Evolutionary conservation across 805 yeast species (phyloP).

Genomic region (Kodamaea hsintzibuensis): DNA sequence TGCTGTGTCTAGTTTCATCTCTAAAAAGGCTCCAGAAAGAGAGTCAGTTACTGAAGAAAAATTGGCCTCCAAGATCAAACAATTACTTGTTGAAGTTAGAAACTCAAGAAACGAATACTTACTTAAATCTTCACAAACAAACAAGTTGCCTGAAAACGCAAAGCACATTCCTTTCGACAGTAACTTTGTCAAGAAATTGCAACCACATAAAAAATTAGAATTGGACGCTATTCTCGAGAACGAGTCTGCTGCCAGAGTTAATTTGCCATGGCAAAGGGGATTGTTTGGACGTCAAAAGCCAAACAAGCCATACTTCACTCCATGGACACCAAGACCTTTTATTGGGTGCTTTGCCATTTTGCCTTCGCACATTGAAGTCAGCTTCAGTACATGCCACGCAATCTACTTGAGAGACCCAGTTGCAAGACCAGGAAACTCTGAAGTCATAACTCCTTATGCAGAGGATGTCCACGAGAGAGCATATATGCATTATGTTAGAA

Average conservation of each 20-base stretch:
- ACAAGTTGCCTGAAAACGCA: slow-evolving; percentile 29
- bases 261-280: slow-evolving; percentile 78
- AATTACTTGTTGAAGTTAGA: slow-evolving; percentile 37
- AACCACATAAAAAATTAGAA: slow-evolving; percentile 39
- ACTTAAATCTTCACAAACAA: slow-evolving; percentile 28
- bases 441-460: slow-evolving; percentile 88
- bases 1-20: slow-evolving; percentile 24
- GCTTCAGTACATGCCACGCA: slow-evolving; percentile 91
- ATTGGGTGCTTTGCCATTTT: slow-evolving; percentile 88
- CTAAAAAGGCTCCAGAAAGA: slow-evolving; percentile 38
- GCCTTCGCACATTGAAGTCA: slow-evolving; percentile 89
- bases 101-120: slow-evolving; percentile 34
- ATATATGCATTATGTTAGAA: slow-evolving; percentile 87
- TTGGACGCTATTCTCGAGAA: slow-evolving; percentile 50
- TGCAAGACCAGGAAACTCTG: slow-evolving; percentile 95
- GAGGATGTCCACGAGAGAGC: slow-evolving; percentile 87
- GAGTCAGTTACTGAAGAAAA: slow-evolving; percentile 30
- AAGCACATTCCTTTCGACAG: slow-evolving; percentile 29
- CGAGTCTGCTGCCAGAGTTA: slow-evolving; percentile 49
- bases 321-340: slow-evolving; percentile 95
- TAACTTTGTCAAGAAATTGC: slow-evolving; percentile 25
- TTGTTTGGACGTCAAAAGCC: slow-evolving; percentile 81
- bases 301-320: slow-evolving; percentile 84
- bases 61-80: slow-evolving; percentile 34
- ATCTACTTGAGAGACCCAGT: slow-evolving; percentile 96